Conservation (phyloP, 768 basidiomycete genomes). For the Xerocomus potaroensis region DNA sequence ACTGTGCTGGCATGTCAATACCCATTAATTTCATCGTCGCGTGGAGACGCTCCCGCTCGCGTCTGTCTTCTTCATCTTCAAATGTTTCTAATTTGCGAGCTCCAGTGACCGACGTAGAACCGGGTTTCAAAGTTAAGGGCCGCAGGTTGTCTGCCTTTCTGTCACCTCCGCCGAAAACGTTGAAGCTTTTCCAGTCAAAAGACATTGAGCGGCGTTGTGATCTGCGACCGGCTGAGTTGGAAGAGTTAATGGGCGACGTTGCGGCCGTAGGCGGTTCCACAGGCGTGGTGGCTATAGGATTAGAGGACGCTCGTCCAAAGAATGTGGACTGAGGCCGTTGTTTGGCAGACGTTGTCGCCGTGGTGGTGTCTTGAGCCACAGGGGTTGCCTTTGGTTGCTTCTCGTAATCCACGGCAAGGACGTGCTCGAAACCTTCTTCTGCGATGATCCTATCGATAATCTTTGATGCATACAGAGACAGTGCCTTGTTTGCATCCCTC, state of each 20-base stretch:
- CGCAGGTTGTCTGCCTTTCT: slow-evolving; percentile 64
- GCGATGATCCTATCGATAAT: slow-evolving; percentile 97
- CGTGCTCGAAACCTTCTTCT: slow-evolving; percentile 95
- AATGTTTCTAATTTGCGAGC: slow-evolving; percentile 79
- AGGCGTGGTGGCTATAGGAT: slow-evolving; percentile 37
- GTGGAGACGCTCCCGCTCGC: slow-evolving; percentile 80
- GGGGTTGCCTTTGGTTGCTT: slow-evolving; percentile 47
- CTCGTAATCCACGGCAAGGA: slow-evolving; percentile 90
- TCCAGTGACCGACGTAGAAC: slow-evolving; percentile 47
- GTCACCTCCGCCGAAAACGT: slow-evolving; percentile 58
- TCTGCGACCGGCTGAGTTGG: slow-evolving; percentile 32
- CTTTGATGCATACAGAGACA: slow-evolving; percentile 94
- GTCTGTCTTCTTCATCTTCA: slow-evolving; percentile 90
- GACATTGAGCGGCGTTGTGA: slow-evolving; percentile 72
- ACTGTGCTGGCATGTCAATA: slow-evolving; percentile 61
- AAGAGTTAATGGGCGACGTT: slow-evolving; percentile 20
- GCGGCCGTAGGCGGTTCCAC: slow-evolving; percentile 19
- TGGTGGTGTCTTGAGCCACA: slow-evolving; percentile 22
- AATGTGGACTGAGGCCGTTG: slow-evolving; percentile 61
- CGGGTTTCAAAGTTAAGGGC: slow-evolving; percentile 71
- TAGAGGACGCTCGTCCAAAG: slow-evolving; percentile 36
- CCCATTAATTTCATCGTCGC: slow-evolving; percentile 96
- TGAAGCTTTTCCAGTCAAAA: slow-evolving; percentile 79
- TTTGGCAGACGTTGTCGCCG: slow-evolving; percentile 30
- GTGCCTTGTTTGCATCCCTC: slow-evolving; percentile 93